Evolutionary conservation across 106 monocot species (phyloP), one percentile per base, ranked within the genome.

Genomic region (Allium sativum): DNA sequence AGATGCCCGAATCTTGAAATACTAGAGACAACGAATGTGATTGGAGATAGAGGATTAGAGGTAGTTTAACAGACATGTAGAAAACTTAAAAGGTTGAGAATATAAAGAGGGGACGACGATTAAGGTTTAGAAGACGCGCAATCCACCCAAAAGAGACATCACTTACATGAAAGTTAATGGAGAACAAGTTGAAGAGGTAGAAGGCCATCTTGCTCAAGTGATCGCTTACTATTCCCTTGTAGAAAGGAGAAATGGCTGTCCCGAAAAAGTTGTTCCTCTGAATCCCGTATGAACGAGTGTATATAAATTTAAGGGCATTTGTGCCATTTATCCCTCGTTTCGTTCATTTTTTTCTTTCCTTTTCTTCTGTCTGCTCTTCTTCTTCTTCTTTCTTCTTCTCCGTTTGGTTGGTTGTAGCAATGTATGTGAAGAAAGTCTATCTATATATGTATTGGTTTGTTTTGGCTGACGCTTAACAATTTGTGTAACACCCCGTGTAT

Each of bases 201-300:
- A 56, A 2, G 74, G 76, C 13, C 76, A 68, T 62, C 90, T 86
- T 9, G 84, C 90, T 21, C 95, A 87, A 73, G 64, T 90, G 12
- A 70, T 95, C 13, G 89, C 89, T 0, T 94, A 94, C 70, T 86
- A 89, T 79, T 94, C 94, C n/a, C 82, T 94, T 54, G 89, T 86
- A 12, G 94, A 89, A 52, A 55, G 64, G 45, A 76, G 94, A 53
- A 77, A 42, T 1, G 89, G 86, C 62, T 83, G 41, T 58, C 89
- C 89, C 11, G 56, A 73, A 9, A 67, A 76, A 3, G 85, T 89
- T 15, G 61, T 89, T 65, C 89, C 87, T 31, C 21, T 64, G 51
- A 50, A 51, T 51, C 64, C 64, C 12, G 64, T 16, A 10, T 55
- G 48, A 50, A 15, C 8, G 46, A 62, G 46, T 62, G 62, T 62